Evolutionary conservation across 2,329 filamentous ascomycete species (phyloP).

Genomic region (Apiospora phragmitis): DNA sequence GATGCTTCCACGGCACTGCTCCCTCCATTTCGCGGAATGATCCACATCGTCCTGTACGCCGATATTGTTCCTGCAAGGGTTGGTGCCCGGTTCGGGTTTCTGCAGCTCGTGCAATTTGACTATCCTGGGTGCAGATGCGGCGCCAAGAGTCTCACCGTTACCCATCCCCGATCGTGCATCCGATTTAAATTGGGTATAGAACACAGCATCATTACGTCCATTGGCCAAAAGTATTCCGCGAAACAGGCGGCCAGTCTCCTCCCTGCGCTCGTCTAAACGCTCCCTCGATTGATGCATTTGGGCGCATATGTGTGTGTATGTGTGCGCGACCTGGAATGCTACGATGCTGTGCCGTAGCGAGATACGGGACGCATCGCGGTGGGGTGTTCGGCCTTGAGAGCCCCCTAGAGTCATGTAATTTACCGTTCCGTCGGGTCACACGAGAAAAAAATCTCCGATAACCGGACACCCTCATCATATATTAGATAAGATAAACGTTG

Average conservation of each 20-base stretch:
- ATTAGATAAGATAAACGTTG: background rate
- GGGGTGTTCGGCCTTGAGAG: background rate
- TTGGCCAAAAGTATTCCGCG: background rate
- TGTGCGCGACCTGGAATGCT: background rate
- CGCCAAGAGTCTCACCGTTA: background rate
- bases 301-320: background rate
- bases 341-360: background rate
- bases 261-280: background rate
- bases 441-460: background rate
- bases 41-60: background rate
- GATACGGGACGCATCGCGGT: background rate
- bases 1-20: background rate
- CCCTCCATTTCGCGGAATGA: background rate
- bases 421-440: background rate
- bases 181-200: background rate
- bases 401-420: background rate
- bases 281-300: background rate
- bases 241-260: background rate
- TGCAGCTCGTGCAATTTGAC: background rate
- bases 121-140: background rate
- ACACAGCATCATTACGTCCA: background rate
- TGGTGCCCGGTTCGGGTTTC: background rate
- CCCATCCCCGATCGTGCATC: background rate
- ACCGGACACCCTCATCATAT: background rate
- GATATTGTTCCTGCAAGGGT: background rate